Conservation (phyloP, 2,329 filamentous ascomycete genomes). For the Celoporthe dispersa region DNA sequence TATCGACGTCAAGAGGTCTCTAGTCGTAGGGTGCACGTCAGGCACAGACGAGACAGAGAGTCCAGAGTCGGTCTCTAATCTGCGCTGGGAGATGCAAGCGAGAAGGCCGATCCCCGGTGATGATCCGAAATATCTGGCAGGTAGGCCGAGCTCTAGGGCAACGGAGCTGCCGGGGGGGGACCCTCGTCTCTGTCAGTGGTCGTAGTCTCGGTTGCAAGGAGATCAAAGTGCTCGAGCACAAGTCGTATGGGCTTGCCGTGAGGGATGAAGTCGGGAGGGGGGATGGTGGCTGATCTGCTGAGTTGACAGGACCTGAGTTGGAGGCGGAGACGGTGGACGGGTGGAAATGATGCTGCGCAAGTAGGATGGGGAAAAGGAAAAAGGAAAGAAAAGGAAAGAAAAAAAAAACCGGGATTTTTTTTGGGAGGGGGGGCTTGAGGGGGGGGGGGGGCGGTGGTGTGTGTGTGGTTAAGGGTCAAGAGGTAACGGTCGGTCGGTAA, state of each 20-base stretch:
- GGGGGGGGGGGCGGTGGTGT: neutral
- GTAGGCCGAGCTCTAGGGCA: slow-evolving; percentile 20
- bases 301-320: neutral
- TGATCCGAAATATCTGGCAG: slow-evolving; percentile 22
- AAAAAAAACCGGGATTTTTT: neutral
- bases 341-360: slow-evolving; percentile 12
- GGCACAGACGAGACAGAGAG: neutral
- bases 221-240: neutral
- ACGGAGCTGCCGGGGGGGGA: neutral
- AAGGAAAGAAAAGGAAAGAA: neutral
- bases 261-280: neutral
- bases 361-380: neutral
- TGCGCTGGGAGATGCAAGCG: slow-evolving; percentile 4
- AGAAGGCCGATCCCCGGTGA: slow-evolving; percentile 23
- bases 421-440: too few species aligned
- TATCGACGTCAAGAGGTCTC: neutral
- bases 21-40: neutral
- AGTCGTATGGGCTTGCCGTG: neutral
- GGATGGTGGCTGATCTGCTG: neutral
- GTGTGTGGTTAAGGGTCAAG: neutral
- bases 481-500: slow-evolving; percentile 9
- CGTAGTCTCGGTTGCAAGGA: neutral
- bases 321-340: neutral
- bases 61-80: slow-evolving; percentile 23
- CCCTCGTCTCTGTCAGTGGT: neutral